Evolutionary conservation across 257 asterid species (phyloP).

Genomic region (Euphrasia confusa): DNA sequence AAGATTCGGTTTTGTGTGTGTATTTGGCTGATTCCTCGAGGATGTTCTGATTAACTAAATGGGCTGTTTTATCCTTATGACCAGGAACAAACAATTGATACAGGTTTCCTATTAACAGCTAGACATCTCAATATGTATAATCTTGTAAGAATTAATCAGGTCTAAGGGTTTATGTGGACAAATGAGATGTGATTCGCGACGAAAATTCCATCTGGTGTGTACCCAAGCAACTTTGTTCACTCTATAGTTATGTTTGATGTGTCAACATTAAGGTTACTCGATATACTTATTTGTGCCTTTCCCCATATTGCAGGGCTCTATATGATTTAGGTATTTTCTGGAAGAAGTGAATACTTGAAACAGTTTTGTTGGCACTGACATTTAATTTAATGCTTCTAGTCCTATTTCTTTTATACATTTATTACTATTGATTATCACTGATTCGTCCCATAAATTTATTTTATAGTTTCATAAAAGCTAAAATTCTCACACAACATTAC

Average conservation of each 20-base stretch:
- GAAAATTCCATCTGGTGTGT: constrained; percentile 13
- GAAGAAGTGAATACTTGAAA: constrained; percentile 8
- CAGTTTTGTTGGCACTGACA: constrained; percentile 12
- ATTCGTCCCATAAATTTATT: constrained; percentile 9
- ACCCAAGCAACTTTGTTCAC: background rate
- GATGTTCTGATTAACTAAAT: background rate
- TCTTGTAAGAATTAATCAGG: constrained; percentile 3
- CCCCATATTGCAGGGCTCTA: constrained; percentile 11
- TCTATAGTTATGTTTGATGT: background rate
- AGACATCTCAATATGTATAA: constrained; percentile 14
- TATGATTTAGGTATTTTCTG: constrained; percentile 17
- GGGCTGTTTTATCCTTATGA: constrained; percentile 5
- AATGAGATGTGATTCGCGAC: constrained; percentile 19
- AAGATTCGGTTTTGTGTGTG: background rate
- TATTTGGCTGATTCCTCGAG: background rate
- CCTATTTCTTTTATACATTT: background rate
- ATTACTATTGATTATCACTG: constrained; percentile 2
- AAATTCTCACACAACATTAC: too few species aligned
- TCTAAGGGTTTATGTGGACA: constrained; percentile 1
- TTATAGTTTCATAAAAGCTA: too few species aligned
- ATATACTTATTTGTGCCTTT: constrained; percentile 11
- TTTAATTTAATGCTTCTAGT: constrained; percentile 5
- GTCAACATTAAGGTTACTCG: background rate
- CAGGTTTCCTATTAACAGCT: constrained; percentile 22
- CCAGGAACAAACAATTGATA: background rate